Base-by-base conservation (phyloP, 2,329 filamentous ascomycete species). In the Corynespora cassiicola region DNA sequence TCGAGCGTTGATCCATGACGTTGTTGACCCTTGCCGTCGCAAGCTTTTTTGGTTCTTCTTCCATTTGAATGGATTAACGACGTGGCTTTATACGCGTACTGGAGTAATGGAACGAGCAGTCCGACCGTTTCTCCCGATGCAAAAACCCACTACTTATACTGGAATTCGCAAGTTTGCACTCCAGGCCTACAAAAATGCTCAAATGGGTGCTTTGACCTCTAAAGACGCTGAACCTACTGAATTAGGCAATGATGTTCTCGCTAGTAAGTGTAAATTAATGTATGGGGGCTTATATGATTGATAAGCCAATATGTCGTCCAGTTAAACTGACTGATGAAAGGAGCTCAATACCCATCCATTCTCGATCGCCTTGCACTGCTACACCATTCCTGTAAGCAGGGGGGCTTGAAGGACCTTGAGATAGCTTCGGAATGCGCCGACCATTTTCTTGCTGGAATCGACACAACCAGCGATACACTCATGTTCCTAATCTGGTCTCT, bases 371-470 rank as follows among this genome's bases (percentile, higher is more conserved):
- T n/a, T n/a, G n/a, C n/a, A n/a, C n/a, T n/a, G n/a, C n/a, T n/a
- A n/a, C n/a, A n/a, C n/a, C n/a, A n/a, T n/a, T n/a, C 14, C 40
- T 53, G 5, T 48, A 55, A 65, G 27, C n/a, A 47, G 2, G 37
- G 37, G 7, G 48, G 54, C 3, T 50, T 77, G 3, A 59, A 66
- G 7, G 70, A 73, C 20, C 48, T 77, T 6, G 74, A 78, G 14
- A 74, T 77, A 24, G 78, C 78, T 1, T 76, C 76, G 0, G 78
- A 81, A 54, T 72, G 68, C 9, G 76, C 77, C 1, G 78, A 81
- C 36, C 78, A 81, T 41, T 66, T 80, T 9, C 63, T 76, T 1
- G 78, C 77, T 0, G 77, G 76, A 0, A 76, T 79, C 7, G 75
- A 80, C 39, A 80, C 77, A 0, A 79, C 76, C 1, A 74, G 74